Conservation (phyloP, 805 yeast genomes). For the Clavispora asparagi region DNA sequence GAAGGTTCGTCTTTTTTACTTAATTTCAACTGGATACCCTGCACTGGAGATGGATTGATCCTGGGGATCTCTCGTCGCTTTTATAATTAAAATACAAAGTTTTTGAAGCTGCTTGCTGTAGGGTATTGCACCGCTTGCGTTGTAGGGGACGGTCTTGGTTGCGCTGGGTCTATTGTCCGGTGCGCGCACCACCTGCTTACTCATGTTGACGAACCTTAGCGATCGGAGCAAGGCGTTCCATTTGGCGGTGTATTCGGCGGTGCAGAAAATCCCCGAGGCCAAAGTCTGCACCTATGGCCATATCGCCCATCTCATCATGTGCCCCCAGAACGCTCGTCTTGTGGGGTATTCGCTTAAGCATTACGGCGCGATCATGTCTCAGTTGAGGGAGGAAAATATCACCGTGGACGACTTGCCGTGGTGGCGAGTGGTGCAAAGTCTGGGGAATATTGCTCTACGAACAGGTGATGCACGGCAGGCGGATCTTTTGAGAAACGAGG, state of each 20-base stretch:
- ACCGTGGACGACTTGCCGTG: constrained; percentile 51
- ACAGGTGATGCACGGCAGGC: constrained; percentile 45
- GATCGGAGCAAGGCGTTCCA: constrained; percentile 56
- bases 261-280: constrained; percentile 54
- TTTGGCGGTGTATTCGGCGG: constrained; percentile 53
- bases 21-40: neutral
- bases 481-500: constrained; percentile 41
- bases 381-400: constrained; percentile 18
- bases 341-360: constrained; percentile 70
- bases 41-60: neutral
- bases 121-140: no score
- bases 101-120: neutral
- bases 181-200: no score
- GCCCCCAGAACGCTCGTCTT: constrained; percentile 66
- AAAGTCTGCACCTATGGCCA: constrained; percentile 66
- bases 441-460: constrained; percentile 58
- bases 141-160: no score
- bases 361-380: constrained; percentile 18
- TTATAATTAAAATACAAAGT: neutral
- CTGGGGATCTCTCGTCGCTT: neutral
- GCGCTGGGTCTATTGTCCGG: no score
- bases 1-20: neutral
- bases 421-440: constrained; percentile 73
- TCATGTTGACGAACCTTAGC: neutral
- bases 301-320: constrained; percentile 56